A percentile compares a stretch with the other conserved stretches of the same genome.
Conservation (phyloP, 2,329 filamentous ascomycete genomes). For the Capronia americana region DNA sequence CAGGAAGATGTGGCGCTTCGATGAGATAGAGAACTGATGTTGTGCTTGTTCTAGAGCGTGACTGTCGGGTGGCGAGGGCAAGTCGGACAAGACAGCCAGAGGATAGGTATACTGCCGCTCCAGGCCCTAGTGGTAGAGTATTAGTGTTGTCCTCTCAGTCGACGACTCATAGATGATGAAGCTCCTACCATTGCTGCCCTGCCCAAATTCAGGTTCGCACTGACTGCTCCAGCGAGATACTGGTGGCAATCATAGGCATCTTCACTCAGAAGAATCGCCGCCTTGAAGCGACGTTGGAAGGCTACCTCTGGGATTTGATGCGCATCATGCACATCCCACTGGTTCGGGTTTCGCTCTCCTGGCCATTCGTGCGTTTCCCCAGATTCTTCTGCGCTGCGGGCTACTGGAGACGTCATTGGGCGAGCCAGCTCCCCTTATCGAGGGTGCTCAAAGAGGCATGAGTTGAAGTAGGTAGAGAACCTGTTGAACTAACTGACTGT, state of each 20-base stretch:
- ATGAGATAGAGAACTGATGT: constrained; percentile 15
- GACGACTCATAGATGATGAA: too few species aligned
- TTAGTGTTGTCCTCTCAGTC: too few species aligned
- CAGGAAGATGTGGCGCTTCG: constrained; percentile 22
- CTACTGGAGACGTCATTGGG: background rate
- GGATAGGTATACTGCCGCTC: constrained; percentile 26
- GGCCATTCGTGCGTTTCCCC: constrained; percentile 17
- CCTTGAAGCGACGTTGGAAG: constrained; percentile 18
- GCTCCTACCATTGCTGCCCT: too few species aligned
- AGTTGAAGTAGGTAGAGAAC: too few species aligned
- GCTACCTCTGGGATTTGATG: constrained; percentile 16
- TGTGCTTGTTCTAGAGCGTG: constrained; percentile 17
- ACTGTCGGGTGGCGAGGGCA: constrained; percentile 7
- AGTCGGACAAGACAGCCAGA: constrained; percentile 23
- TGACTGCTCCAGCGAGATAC: too few species aligned
- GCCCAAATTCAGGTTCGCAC: too few species aligned
- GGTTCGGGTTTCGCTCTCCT: constrained; percentile 23
- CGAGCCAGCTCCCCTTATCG: background rate
- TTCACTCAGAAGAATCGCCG: constrained; percentile 17
- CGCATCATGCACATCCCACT: constrained; percentile 27
- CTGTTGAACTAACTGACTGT: too few species aligned
- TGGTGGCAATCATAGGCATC: constrained; percentile 3
- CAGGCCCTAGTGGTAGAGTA: constrained; percentile 5
- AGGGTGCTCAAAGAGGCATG: too few species aligned
- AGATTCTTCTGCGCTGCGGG: constrained; percentile 7